Evolutionary conservation across 2,329 filamentous ascomycete species (phyloP).

Genomic region (Eutypa lata): DNA sequence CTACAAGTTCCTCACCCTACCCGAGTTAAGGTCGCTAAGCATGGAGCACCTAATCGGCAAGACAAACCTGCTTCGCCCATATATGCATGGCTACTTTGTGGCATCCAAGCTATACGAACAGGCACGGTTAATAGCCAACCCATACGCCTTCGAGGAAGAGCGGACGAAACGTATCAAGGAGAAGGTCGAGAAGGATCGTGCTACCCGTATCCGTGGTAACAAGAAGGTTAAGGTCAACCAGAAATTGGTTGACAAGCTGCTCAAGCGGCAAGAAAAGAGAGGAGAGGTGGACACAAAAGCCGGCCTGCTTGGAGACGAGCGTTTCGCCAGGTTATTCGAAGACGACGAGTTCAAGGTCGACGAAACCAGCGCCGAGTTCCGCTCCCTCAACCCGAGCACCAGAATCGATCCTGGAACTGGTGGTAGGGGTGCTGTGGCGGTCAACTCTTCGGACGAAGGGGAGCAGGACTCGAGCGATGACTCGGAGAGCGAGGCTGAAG

Average conservation of each 20-base stretch:
- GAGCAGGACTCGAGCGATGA: slow-evolving; percentile 37
- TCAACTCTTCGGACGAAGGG: slow-evolving; percentile 44
- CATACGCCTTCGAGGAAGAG: slow-evolving; percentile 91
- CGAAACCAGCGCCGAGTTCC: slow-evolving; percentile 83
- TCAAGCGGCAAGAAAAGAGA: slow-evolving; percentile 61
- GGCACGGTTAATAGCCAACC: slow-evolving; percentile 86
- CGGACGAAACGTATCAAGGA: slow-evolving; percentile 86
- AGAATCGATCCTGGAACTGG: slow-evolving; percentile 36
- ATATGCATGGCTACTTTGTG: slow-evolving; percentile 99
- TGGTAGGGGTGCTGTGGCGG: slow-evolving; percentile 27
- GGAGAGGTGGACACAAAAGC: slow-evolving; percentile 55
- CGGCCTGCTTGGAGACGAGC: slow-evolving; percentile 75
- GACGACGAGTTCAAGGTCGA: slow-evolving; percentile 92
- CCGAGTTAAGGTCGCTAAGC: slow-evolving; percentile 81
- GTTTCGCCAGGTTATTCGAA: slow-evolving; percentile 86
- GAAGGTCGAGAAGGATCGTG: slow-evolving; percentile 96
- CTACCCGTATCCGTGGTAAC: slow-evolving; percentile 86
- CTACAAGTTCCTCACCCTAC: slow-evolving; percentile 93
- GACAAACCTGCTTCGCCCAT: slow-evolving; percentile 84
- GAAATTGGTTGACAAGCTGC: slow-evolving; percentile 70
- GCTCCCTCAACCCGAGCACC: slow-evolving; percentile 84
- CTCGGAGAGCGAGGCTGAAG: slow-evolving; percentile 35
- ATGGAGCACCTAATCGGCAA: slow-evolving; percentile 87
- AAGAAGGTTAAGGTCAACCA: slow-evolving; percentile 99
- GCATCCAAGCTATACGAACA: slow-evolving; percentile 94